Evolutionary conservation across 768 basidiomycete species (phyloP), one percentile per base, ranked within the genome.

Genomic region (Tulasnella calospora): DNA sequence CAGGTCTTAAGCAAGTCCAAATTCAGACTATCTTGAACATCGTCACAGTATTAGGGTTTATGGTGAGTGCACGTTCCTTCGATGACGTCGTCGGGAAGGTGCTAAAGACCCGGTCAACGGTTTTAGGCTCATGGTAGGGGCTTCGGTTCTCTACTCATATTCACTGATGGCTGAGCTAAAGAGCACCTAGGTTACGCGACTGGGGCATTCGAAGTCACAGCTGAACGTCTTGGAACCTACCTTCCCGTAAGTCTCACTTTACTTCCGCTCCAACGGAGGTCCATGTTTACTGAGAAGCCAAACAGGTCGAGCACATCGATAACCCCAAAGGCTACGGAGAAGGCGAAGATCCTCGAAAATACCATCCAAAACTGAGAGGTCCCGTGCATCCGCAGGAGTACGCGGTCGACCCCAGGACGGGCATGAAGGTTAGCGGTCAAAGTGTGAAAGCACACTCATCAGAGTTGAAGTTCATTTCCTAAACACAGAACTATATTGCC

Each of bases 31-130:
- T 97, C 82, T 85, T 97, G 83, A 96, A 95, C 82, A 84, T 96
- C 36, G 89, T 90, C 85, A 95, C 96, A 92, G 93, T 89, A 23
- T 91, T 97, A 71, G 96, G 96, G 10, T 98, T 98, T 85, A 84
- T 96, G 85, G 94, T 92, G 79, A 79, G 80, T 79, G 78, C 51
- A 17, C 13, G 61, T 19, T 12, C 30, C 9, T 15, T 30, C 8
- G 17, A 13, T 67, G 61, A 17, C 13, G 35, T 13, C 61, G 15
- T 1, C 3, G 33, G 61, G 27, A 35, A 67, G 30, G 61, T 27
- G 61, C 61, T 67, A 5, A 35, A 27, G 10, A 35, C 8, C 30
- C 13, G 0, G 10, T 35, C 15, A 19, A 27, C 15, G 61, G 15
- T 23, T 46, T 74, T 69, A 92, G 92, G 92, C 92, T 13, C 89